Evolutionary conservation across 768 basidiomycete genomes (phyloP).

Genomic region (Vararia minispora): DNA sequence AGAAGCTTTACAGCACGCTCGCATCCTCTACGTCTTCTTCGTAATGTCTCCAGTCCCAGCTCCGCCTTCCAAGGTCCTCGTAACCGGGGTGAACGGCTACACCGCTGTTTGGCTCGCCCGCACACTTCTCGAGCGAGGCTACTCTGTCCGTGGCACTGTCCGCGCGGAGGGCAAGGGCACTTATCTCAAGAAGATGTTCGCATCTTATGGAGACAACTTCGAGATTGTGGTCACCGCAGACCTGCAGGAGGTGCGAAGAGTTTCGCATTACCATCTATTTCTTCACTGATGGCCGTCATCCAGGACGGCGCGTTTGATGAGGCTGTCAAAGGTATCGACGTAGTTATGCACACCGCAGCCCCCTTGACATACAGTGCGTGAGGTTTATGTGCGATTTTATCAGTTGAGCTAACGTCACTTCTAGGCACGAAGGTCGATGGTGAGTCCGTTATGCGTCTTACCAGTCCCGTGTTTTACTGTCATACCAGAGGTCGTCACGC

Average conservation of each 20-base stretch:
- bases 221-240: conserved; percentile 31
- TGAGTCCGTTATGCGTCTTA: not conserved
- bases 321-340: conserved; percentile 30
- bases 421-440: conserved; percentile 12
- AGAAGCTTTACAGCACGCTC: too few relatives aligned
- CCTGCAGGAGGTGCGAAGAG: conserved; percentile 20
- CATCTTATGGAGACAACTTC: conserved; percentile 20
- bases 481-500: not conserved
- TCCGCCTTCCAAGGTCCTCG: too few relatives aligned
- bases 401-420: too few relatives aligned
- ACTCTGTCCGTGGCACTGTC: too few relatives aligned
- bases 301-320: conserved; percentile 24
- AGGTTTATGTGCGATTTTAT: too few relatives aligned
- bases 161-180: too few relatives aligned
- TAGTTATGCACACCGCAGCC: conserved; percentile 23
- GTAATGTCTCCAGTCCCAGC: conserved; percentile 4
- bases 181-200: conserved; percentile 25
- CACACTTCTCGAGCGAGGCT: too few relatives aligned
- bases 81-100: too few relatives aligned
- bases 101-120: too few relatives aligned
- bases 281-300: conserved; percentile 26
- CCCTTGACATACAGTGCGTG: conserved; percentile 23
- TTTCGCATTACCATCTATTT: not conserved
- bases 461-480: not conserved
- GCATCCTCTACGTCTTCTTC: too few relatives aligned